A percentile compares a stretch with the other conserved stretches of the same genome.
Evolutionary conservation across 805 yeast genomes (phyloP).

Genomic region (Diddensiella caesifluorescens): DNA sequence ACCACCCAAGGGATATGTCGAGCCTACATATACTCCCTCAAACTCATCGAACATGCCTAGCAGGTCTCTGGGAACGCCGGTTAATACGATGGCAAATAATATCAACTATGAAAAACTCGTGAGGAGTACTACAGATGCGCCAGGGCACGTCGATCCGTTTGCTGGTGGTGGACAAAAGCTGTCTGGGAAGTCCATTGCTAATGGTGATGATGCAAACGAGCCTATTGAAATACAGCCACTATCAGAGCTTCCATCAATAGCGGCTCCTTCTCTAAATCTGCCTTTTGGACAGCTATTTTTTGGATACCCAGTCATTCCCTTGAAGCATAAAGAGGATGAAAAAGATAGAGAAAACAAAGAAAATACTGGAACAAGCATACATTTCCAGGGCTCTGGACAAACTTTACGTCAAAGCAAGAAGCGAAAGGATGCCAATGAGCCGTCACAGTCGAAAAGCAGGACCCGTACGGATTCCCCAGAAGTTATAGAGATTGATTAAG

Average conservation of each 20-base stretch:
- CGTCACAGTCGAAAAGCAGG: conserved; percentile 21
- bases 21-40: conserved; percentile 48
- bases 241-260: conserved; percentile 35
- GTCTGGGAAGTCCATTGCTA: conserved; percentile 39
- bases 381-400: conserved; percentile 67
- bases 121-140: conserved; percentile 29
- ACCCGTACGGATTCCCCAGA: conserved; percentile 55
- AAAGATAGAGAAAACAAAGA: conserved; percentile 32
- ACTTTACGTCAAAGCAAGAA: conserved; percentile 66
- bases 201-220: background rate
- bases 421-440: conserved; percentile 48
- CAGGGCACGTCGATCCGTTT: conserved; percentile 30
- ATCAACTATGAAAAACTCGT: conserved; percentile 61
- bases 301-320: conserved; percentile 73
- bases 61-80: conserved; percentile 18
- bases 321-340: conserved; percentile 37
- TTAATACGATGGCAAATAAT: conserved; percentile 57
- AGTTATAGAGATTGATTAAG: conserved; percentile 70
- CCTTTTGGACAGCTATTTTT: conserved; percentile 88
- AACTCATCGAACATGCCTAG: conserved; percentile 19
- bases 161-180: conserved; percentile 65
- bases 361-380: conserved; percentile 21
- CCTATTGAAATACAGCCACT: background rate
- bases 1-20: conserved; percentile 97
- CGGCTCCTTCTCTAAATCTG: conserved; percentile 58